Evolutionary conservation across 2,329 filamentous ascomycete genomes (phyloP).

Genomic region (Tolypocladium guangdongense): DNA sequence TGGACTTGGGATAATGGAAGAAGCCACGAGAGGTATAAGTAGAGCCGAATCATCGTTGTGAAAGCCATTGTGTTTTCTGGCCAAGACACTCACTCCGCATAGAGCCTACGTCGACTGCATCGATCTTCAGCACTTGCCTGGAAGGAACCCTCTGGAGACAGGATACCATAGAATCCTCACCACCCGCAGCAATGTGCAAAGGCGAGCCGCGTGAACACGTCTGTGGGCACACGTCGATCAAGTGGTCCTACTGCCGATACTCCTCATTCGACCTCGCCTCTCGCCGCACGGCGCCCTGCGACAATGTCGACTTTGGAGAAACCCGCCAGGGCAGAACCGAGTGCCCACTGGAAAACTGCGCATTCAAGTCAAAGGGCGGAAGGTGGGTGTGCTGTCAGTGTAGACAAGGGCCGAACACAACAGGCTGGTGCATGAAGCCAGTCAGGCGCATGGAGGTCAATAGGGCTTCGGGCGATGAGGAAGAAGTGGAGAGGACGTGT

Average conservation of each 20-base stretch:
- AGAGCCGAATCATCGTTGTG: too few species aligned
- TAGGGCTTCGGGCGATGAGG: constrained; percentile 18
- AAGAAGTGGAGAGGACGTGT: constrained; percentile 30
- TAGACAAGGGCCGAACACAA: constrained; percentile 36
- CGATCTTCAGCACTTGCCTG: not conserved
- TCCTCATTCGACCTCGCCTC: constrained; percentile 34
- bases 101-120: not conserved
- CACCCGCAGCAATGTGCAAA: constrained; percentile 4
- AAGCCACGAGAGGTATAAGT: not conserved
- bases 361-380: constrained; percentile 36
- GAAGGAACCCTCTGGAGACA: not conserved
- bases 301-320: constrained; percentile 34
- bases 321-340: constrained; percentile 30
- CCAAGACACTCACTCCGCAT: not conserved
- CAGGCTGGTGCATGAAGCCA: constrained; percentile 40
- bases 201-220: constrained; percentile 3
- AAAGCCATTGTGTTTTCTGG: not conserved
- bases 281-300: constrained; percentile 38
- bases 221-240: constrained; percentile 7
- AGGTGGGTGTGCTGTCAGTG: constrained; percentile 46
- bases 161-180: not conserved
- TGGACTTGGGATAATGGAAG: not conserved
- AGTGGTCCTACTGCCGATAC: constrained; percentile 17
- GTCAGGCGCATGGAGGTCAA: constrained; percentile 19
- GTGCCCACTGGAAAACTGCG: constrained; percentile 40